Base-by-base conservation (phyloP, 108 stramenopile species). In the Seminavis robusta region DNA sequence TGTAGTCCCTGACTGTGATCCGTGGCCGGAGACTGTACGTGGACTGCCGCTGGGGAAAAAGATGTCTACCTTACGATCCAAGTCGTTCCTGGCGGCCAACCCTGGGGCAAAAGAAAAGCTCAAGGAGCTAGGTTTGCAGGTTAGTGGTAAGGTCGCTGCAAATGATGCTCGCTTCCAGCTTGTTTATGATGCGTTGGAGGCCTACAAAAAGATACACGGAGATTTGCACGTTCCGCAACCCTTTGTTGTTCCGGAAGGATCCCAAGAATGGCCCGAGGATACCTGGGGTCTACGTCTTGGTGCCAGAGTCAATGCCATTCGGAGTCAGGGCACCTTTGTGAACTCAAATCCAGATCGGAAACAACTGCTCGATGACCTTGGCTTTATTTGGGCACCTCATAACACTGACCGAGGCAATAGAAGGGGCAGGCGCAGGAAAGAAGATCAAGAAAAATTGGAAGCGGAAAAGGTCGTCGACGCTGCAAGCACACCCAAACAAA, bases 261-360 rank as follows among this genome's bases (percentile, higher is more conserved):
- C 74, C 3, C 38, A 67, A 3, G 73, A 73, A 7, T 94, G 88
- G 85, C 80, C 85, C 24, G 77, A 90, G 55, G 77, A 86, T 34
- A 62, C 78, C 16, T 84, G 90, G 81, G 88, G 84, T 5, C 67
- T 94, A 25, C 70, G 81, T 24, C 73, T 94, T 27, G 93, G 93
- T 8, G 86, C 83, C 24, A 76, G 90, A 23, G 93, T 94, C 31
- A 90, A 91, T 72, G 84, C 88, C n/a, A 91, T 94, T 59, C 80
- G 93, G 44, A 76, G 79, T 38, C 89, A 89, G 59, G 90, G 90
- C 49, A 91, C 90, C 27, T 91, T 91, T 69, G 83, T 94, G 21
- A 90, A 83, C 47, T 63, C 63, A 16, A 64, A 83, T 59, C 79
- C 88, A 25, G 69, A 71, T 34, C 55, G 93, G 23, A 80, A 61